Conservation (phyloP, 2,329 filamentous ascomycete species). For the Penicillium occitanis region DNA sequence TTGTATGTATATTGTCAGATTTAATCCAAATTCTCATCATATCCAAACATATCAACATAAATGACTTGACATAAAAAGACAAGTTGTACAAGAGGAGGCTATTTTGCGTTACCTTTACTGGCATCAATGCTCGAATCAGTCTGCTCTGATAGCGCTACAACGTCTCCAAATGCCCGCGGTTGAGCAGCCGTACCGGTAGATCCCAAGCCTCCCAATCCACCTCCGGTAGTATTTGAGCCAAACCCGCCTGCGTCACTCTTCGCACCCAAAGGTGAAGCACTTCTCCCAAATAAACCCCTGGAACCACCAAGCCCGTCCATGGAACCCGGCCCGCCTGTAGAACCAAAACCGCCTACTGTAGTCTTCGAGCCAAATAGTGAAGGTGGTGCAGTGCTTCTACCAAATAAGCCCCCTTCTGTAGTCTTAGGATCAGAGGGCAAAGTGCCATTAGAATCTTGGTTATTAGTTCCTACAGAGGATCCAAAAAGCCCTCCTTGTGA, state of each 20-base stretch:
- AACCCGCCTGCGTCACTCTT: too few relatives aligned
- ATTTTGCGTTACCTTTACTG: slow-evolving; percentile 1
- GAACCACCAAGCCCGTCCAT: too few relatives aligned
- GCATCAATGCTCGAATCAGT: neutral
- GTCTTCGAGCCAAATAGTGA: neutral
- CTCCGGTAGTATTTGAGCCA: too few relatives aligned
- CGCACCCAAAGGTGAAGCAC: too few relatives aligned
- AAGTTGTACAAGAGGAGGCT: neutral
- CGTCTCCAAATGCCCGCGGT: neutral
- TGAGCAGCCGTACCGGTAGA: neutral
- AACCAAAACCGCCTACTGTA: neutral
- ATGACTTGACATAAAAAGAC: neutral
- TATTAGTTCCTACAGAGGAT: neutral
- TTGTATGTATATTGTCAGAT: slow-evolving; percentile 7
- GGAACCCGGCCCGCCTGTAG: neutral
- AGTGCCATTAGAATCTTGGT: neutral
- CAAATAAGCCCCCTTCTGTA: neutral
- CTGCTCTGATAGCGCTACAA: neutral
- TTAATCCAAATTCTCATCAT: neutral
- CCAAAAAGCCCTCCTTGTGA: too few relatives aligned
- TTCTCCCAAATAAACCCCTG: too few relatives aligned
- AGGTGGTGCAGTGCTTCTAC: neutral
- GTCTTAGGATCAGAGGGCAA: neutral
- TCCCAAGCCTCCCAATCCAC: too few relatives aligned
- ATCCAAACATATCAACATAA: neutral